These are phyloP conservation scores for Calonectria pauciramosa DNA, from an alignment of 2,329 filamentous ascomycete genomes.

Conservation along the genomic window DNA sequence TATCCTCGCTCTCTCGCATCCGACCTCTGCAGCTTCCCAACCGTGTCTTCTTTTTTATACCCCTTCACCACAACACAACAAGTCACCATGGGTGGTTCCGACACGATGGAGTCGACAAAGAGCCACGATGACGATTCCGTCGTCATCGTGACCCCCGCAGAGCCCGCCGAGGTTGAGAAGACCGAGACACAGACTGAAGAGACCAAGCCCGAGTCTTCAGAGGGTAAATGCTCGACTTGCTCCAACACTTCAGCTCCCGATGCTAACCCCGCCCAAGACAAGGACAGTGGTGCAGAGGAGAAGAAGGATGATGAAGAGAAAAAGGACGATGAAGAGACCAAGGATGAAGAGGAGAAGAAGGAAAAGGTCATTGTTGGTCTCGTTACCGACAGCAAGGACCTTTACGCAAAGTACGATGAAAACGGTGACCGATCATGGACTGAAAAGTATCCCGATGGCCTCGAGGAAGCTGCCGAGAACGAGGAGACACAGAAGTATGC, in stretches of 20 bases:
- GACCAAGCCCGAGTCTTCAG: constrained; percentile 25
- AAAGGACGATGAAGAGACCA: constrained; percentile 10
- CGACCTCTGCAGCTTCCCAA: not conserved
- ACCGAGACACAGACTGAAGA: constrained; percentile 31
- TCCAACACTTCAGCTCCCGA: not conserved
- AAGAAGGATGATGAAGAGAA: constrained; percentile 16
- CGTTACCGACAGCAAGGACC: constrained; percentile 56
- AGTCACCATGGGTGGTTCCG: constrained; percentile 23
- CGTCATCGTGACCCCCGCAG: constrained; percentile 39
- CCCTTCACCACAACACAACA: not conserved
- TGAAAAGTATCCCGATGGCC: constrained; percentile 66
- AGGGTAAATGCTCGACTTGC: constrained; percentile 22
- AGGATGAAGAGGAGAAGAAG: constrained; percentile 29
- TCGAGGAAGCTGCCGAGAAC: constrained; percentile 71
- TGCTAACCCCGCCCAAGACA: constrained; percentile 21
- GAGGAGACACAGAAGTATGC: constrained; percentile 73
- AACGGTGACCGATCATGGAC: constrained; percentile 68
- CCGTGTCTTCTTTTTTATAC: not conserved
- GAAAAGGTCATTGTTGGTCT: constrained; percentile 50
- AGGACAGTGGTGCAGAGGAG: constrained; percentile 11
- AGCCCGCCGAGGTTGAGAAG: constrained; percentile 31
- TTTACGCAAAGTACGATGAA: constrained; percentile 61
- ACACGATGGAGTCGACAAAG: constrained; percentile 39
- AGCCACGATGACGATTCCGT: constrained; percentile 34
- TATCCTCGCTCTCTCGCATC: not conserved